phyloP scores from a whole-genome alignment of 2,329 filamentous ascomycete genomes.

The Venturia carpophila region DNA sequence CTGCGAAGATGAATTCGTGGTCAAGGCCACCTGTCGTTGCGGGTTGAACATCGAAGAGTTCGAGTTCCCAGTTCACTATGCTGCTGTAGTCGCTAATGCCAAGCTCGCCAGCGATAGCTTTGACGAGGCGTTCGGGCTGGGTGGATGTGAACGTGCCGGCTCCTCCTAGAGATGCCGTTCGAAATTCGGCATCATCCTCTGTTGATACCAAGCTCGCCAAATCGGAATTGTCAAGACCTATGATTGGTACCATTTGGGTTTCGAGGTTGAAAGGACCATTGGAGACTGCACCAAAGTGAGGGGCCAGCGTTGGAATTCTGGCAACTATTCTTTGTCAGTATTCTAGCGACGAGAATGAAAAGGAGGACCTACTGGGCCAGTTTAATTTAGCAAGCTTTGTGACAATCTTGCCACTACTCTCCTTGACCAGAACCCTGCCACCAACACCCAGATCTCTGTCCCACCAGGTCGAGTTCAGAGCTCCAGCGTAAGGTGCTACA shows the following conservation, averaged over 20 bases:
- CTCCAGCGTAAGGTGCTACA: slow-evolving; percentile 88
- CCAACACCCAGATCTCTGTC: slow-evolving; percentile 89
- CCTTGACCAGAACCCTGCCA: slow-evolving; percentile 76
- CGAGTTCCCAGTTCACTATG: slow-evolving; percentile 94
- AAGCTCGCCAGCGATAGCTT: slow-evolving; percentile 72
- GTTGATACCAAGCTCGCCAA: slow-evolving; percentile 27
- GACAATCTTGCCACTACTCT: slow-evolving; percentile 66
- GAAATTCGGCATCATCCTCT: slow-evolving; percentile 29
- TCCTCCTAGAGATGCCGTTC: slow-evolving; percentile 47
- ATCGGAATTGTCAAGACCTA: slow-evolving; percentile 71
- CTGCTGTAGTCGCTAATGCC: slow-evolving; percentile 47
- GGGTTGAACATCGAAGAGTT: slow-evolving; percentile 85
- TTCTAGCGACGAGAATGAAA: neutral
- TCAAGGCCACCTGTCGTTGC: slow-evolving; percentile 77
- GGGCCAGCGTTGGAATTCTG: slow-evolving; percentile 81
- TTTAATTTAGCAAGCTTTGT: slow-evolving; percentile 81
- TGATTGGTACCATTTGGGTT: slow-evolving; percentile 89
- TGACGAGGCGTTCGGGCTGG: slow-evolving; percentile 78
- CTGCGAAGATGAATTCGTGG: slow-evolving; percentile 89
- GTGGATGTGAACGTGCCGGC: slow-evolving; percentile 67
- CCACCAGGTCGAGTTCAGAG: slow-evolving; percentile 88
- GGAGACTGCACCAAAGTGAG: slow-evolving; percentile 76
- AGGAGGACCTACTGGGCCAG: slow-evolving; percentile 61
- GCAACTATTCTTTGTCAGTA: slow-evolving; percentile 49
- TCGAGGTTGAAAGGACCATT: slow-evolving; percentile 69